A percentile compares a stretch with the other conserved stretches of the same genome.
Evolutionary conservation across 805 yeast species (phyloP).

Genomic region (Starmerella floricola): DNA sequence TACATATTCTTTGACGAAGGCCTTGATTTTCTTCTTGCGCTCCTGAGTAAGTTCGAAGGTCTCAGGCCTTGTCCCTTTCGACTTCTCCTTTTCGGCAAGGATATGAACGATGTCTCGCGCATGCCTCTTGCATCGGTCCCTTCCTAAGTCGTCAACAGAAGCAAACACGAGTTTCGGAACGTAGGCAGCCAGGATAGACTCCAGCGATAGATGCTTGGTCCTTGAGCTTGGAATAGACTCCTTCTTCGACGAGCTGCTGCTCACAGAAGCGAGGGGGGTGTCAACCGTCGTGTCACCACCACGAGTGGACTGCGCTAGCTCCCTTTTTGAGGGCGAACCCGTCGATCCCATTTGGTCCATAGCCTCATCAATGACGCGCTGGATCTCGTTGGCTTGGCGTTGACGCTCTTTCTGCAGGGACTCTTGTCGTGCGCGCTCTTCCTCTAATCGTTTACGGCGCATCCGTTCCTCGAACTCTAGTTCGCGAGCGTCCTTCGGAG

Average conservation of each 20-base stretch:
- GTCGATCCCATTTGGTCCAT: conserved; percentile 1
- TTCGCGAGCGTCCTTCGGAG: conserved; percentile 34
- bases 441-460: conserved; percentile 15
- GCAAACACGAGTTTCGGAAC: conserved; percentile 70
- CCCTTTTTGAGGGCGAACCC: conserved; percentile 2
- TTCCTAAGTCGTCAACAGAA: conserved; percentile 54
- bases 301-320: not conserved
- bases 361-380: conserved; percentile 24
- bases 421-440: conserved; percentile 9
- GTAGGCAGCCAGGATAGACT: conserved; percentile 45
- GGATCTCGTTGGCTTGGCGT: conserved; percentile 29
- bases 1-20: conserved; percentile 37
- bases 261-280: not conserved
- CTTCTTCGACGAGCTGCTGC: too few relatives aligned
- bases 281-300: not conserved
- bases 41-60: conserved; percentile 50
- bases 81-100: conserved; percentile 52
- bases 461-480: conserved; percentile 11
- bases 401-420: conserved; percentile 19
- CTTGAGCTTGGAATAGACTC: too few relatives aligned
- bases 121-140: conserved; percentile 60
- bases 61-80: not conserved
- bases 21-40: conserved; percentile 57
- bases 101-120: conserved; percentile 65
- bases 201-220: not conserved